A percentile compares a stretch with the other conserved stretches of the same genome.
These are phyloP conservation scores for Gossypium sturtianum DNA, from an alignment of 345 rosid genomes.

Conservation along the genomic window DNA sequence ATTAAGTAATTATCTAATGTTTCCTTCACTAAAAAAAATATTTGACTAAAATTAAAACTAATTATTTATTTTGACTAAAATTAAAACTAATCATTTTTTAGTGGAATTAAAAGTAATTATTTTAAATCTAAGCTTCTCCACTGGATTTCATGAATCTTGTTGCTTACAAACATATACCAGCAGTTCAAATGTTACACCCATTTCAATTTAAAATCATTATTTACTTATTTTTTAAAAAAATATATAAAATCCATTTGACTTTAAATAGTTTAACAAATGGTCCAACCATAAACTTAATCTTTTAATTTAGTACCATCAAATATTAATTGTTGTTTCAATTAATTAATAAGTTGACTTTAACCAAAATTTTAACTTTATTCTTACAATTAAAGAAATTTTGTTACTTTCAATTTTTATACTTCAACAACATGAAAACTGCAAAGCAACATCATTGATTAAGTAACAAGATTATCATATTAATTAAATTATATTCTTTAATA, in stretches of 20 bases:
- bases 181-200: constrained; percentile 6
- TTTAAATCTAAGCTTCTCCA: neutral
- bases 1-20: neutral
- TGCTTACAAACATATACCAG: neutral
- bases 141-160: neutral
- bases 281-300: neutral
- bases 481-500: no score
- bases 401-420: neutral
- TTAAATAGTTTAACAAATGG: neutral
- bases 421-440: neutral
- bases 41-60: neutral
- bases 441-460: neutral
- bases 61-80: neutral
- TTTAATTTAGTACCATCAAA: neutral
- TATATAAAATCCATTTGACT: neutral
- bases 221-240: neutral
- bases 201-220: neutral
- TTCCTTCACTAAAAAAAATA: neutral
- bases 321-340: neutral
- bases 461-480: no score
- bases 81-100: neutral
- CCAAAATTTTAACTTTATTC: neutral
- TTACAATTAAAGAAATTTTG: neutral
- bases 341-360: constrained; percentile 2
- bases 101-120: neutral